These are phyloP conservation scores for Eucalyptus decipiens DNA, from an alignment of 345 rosid genomes.

Conservation along the genomic window DNA sequence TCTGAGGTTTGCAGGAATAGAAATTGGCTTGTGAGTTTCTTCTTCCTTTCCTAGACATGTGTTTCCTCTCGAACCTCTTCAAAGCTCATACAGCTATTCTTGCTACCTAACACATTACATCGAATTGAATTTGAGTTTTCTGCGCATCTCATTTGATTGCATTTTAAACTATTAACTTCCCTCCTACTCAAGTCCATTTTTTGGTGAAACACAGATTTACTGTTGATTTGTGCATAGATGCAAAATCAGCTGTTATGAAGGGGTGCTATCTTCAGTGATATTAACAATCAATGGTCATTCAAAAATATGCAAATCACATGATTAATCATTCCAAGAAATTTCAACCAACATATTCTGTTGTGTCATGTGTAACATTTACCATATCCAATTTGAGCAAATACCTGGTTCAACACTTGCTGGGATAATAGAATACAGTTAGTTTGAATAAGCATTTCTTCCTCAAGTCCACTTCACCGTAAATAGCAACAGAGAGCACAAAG, in stretches of 20 bases:
- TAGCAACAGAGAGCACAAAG: too few species aligned
- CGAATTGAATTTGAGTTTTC: neutral
- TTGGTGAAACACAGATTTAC: neutral
- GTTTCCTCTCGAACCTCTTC: neutral
- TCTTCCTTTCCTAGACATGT: neutral
- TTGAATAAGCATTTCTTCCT: too few species aligned
- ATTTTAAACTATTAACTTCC: neutral
- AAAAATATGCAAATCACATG: neutral
- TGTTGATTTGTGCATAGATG: neutral
- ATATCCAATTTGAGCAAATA: too few species aligned
- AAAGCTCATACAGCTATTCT: neutral
- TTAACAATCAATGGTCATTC: neutral
- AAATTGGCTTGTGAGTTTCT: neutral
- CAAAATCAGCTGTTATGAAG: neutral
- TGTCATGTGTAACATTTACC: neutral
- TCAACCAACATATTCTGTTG: neutral
- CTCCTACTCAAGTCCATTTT: neutral
- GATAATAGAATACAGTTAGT: too few species aligned
- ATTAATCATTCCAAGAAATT: neutral
- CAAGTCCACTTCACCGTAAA: too few species aligned
- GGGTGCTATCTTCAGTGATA: neutral
- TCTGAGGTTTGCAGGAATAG: neutral
- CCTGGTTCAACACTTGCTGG: too few species aligned
- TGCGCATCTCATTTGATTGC: neutral
- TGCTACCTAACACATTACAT: neutral